Conservation (phyloP, 75 land plant genomes). For the Azolla pinnata region DNA sequence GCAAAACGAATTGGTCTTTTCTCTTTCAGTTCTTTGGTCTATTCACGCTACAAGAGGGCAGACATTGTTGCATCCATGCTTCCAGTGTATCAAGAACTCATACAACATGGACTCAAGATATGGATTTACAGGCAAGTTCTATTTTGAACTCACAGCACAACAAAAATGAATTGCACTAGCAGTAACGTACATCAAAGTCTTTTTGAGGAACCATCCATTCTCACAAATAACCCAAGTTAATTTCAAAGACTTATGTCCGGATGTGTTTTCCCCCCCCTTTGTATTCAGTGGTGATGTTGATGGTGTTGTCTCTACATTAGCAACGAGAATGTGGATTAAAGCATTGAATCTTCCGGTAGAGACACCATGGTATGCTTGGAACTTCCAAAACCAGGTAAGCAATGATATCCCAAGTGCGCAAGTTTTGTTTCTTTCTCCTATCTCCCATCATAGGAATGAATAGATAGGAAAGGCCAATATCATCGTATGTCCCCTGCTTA, state of each 20-base stretch:
- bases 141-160: no score
- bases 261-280: background rate
- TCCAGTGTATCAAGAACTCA: conserved; percentile 27
- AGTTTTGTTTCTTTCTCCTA: no score
- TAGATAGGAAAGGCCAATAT: no score
- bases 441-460: no score
- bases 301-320: conserved; percentile 27
- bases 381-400: conserved; percentile 6
- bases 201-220: no score
- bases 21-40: conserved; percentile 13
- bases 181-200: no score
- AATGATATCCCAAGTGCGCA: no score
- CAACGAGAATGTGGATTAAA: conserved; percentile 13
- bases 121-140: conserved; percentile 42
- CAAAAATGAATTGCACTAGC: no score
- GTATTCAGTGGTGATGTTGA: conserved; percentile 28
- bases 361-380: conserved; percentile 25
- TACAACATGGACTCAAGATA: conserved; percentile 16
- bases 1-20: background rate
- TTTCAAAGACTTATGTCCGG: no score
- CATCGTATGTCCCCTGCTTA: no score
- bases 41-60: conserved; percentile 10
- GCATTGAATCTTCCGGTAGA: conserved; percentile 13
- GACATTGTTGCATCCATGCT: conserved; percentile 25
- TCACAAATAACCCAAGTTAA: no score